Evolutionary conservation across 2,329 filamentous ascomycete genomes (phyloP).

Genomic region (Microdochium bolleyi): DNA sequence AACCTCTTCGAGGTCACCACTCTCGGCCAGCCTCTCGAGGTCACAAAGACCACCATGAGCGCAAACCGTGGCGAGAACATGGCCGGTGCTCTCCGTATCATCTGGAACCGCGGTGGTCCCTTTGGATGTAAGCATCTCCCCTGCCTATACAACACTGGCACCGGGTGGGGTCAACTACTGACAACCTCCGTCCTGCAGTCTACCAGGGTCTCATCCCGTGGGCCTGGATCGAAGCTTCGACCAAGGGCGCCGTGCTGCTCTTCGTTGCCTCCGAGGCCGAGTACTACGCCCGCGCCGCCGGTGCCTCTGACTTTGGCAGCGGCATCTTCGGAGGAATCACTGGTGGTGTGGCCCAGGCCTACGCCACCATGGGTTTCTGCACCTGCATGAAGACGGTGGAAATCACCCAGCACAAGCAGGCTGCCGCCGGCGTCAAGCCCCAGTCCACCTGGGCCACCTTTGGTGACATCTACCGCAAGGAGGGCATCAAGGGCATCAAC

Average conservation of each 20-base stretch:
- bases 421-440: constrained; percentile 72
- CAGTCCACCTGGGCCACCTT: constrained; percentile 92
- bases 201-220: constrained; percentile 99
- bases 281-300: constrained; percentile 78
- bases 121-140: constrained; percentile 71
- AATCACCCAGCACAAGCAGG: constrained; percentile 97
- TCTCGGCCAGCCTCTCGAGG: constrained; percentile 78
- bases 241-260: constrained; percentile 96
- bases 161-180: no score
- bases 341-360: constrained; percentile 94
- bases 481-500: constrained; percentile 95
- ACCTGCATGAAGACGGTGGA: constrained; percentile 99
- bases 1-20: constrained; percentile 86
- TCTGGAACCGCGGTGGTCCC: constrained; percentile 90
- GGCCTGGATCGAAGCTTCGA: constrained; percentile 99
- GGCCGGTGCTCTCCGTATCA: constrained; percentile 68
- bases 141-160: constrained; percentile 2
- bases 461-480: constrained; percentile 91
- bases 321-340: constrained; percentile 89
- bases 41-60: constrained; percentile 99
- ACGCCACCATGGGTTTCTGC: constrained; percentile 99
- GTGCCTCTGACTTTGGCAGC: constrained; percentile 77
- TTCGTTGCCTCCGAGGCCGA: constrained; percentile 98
- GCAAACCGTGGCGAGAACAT: constrained; percentile 90
- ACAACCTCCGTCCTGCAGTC: constrained; percentile 52